Percentiles rank a stretch among this genome's conserved stretches.
Evolutionary conservation across 768 basidiomycete genomes (phyloP).

Genomic region (Trametes sanguinea): DNA sequence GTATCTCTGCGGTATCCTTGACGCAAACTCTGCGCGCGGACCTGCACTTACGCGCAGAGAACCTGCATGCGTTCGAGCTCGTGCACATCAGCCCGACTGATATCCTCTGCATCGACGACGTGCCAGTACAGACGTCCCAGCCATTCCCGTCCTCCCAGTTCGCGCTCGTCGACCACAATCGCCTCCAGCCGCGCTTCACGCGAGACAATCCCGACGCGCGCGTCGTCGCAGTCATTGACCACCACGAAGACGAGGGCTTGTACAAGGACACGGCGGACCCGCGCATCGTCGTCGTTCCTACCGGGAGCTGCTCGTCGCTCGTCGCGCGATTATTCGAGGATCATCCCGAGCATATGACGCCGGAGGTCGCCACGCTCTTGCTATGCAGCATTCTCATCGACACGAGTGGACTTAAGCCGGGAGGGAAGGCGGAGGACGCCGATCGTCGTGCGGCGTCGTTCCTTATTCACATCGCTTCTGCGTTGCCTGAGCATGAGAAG

Average conservation of each 20-base stretch:
- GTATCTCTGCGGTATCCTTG: constrained; percentile 63
- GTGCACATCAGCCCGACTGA: constrained; percentile 56
- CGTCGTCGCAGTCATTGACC: constrained; percentile 86
- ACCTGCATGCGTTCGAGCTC: constrained; percentile 69
- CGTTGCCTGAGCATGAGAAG: constrained; percentile 19
- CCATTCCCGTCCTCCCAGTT: constrained; percentile 59
- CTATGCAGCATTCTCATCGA: constrained; percentile 84
- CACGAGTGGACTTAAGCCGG: constrained; percentile 74
- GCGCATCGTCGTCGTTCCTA: constrained; percentile 60
- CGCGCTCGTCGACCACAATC: constrained; percentile 92
- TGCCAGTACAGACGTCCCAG: constrained; percentile 41
- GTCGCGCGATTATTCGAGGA: constrained; percentile 48
- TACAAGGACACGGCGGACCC: constrained; percentile 64
- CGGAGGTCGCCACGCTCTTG: constrained; percentile 75
- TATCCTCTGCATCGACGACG: constrained; percentile 69
- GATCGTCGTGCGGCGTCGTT: constrained; percentile 68
- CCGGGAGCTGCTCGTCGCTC: constrained; percentile 78
- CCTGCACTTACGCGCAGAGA: constrained; percentile 83
- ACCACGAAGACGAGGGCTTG: constrained; percentile 83
- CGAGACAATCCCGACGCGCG: constrained; percentile 40
- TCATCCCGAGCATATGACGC: constrained; percentile 40
- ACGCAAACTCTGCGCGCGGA: constrained; percentile 68
- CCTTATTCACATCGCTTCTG: constrained; percentile 53
- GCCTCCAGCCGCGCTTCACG: constrained; percentile 50
- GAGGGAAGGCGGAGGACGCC: constrained; percentile 69